Percentiles rank a stretch among this genome's conserved stretches.
These are phyloP conservation scores for Chrysoporthe austroafricana DNA, from an alignment of 2,329 filamentous ascomycete genomes.

Conservation along the genomic window DNA sequence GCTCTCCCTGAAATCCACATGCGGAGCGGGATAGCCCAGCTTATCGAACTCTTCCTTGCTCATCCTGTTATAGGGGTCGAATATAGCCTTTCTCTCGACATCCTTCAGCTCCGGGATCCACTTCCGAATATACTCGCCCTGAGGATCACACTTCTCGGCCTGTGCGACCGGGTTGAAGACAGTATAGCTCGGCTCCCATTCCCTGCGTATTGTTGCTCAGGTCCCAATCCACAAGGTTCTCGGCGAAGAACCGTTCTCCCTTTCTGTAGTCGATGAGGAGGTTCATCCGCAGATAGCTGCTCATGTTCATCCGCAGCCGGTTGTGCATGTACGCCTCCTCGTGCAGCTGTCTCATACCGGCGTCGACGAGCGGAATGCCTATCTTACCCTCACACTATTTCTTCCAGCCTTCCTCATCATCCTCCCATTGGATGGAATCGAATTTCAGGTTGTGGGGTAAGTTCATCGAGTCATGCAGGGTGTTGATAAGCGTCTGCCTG, in stretches of 20 bases:
- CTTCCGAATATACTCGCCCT: constrained; percentile 66
- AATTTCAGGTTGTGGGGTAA: constrained; percentile 76
- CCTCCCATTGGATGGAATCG: constrained; percentile 63
- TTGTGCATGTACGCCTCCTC: constrained; percentile 68
- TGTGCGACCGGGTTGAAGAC: constrained; percentile 73
- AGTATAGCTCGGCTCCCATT: constrained; percentile 72
- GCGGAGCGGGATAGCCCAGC: constrained; percentile 63
- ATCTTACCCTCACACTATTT: constrained; percentile 66
- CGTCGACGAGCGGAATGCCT: constrained; percentile 69
- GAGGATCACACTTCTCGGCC: constrained; percentile 68
- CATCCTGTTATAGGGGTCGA: constrained; percentile 66
- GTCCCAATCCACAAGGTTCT: constrained; percentile 63
- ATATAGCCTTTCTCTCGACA: constrained; percentile 62
- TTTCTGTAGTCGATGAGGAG: constrained; percentile 68
- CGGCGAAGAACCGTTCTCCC: constrained; percentile 68
- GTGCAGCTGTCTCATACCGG: constrained; percentile 66
- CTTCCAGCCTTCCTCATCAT: constrained; percentile 60
- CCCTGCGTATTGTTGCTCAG: constrained; percentile 67
- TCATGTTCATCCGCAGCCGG: constrained; percentile 66
- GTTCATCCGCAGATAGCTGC: constrained; percentile 67
- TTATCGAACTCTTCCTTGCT: constrained; percentile 52
- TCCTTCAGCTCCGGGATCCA: constrained; percentile 68
- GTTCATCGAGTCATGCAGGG: constrained; percentile 58
- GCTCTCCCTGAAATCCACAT: constrained; percentile 64
- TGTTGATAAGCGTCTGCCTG: constrained; percentile 32